Conservation (phyloP, 1,139 yeast species). For the Taiozyma sp. region DNA sequence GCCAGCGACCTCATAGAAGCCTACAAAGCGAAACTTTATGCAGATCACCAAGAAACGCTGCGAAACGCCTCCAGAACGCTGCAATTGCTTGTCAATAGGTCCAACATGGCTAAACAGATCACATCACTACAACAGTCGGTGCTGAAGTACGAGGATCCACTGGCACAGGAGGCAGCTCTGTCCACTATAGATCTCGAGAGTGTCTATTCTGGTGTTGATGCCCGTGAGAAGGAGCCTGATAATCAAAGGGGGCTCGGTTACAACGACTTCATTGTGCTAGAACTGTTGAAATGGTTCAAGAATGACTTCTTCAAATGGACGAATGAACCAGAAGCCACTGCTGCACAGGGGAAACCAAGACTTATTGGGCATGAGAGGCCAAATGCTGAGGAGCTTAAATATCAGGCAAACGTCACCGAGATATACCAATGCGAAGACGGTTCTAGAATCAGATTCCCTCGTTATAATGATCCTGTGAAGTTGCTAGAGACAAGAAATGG, state of each 20-base stretch:
- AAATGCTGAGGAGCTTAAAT: conserved; percentile 36
- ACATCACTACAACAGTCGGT: conserved; percentile 10
- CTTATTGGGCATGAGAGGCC: conserved; percentile 34
- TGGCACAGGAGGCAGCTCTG: conserved; percentile 28
- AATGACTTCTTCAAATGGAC: conserved; percentile 82
- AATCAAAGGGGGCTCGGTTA: conserved; percentile 34
- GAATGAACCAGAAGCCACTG: conserved; percentile 47
- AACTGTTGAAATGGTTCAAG: conserved; percentile 72
- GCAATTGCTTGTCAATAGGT: neutral
- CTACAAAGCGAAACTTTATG: neutral
- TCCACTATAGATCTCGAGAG: conserved; percentile 31
- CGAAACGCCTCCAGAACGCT: neutral
- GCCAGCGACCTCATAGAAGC: neutral
- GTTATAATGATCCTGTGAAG: conserved; percentile 66
- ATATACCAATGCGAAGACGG: conserved; percentile 59
- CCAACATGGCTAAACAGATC: conserved; percentile 1
- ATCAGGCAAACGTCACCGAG: conserved; percentile 52
- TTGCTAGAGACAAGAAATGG: conserved; percentile 63
- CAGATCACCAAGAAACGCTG: neutral
- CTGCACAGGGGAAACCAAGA: conserved; percentile 32
- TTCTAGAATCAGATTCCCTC: conserved; percentile 52
- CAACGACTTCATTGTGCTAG: conserved; percentile 68
- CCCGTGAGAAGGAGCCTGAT: conserved; percentile 26
- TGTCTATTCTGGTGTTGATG: conserved; percentile 34
- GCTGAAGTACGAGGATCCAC: conserved; percentile 15